These are phyloP conservation scores for Pythium apleroticum DNA, from an alignment of 352 stramenopile species.

Conservation along the genomic window DNA sequence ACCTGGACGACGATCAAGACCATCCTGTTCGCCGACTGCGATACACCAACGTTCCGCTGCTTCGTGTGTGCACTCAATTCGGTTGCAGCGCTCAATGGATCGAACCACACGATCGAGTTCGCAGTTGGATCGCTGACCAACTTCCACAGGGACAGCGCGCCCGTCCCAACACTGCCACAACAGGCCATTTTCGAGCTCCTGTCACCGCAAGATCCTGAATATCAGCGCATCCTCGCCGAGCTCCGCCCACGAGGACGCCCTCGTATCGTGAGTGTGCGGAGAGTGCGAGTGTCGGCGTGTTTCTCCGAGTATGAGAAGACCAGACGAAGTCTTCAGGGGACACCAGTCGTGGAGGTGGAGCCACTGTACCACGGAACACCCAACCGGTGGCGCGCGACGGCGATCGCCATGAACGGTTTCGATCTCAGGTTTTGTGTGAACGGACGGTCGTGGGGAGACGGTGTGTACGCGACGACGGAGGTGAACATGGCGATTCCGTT, in stretches of 20 bases:
- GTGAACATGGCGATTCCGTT: background rate
- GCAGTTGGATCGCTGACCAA: too few species aligned
- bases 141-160: too few species aligned
- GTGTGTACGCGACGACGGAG: slow-evolving; percentile 18
- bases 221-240: slow-evolving; percentile 2
- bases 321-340: background rate
- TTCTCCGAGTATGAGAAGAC: background rate
- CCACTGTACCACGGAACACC: slow-evolving; percentile 26
- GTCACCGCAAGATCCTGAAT: background rate
- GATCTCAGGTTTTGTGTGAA: slow-evolving; percentile 8
- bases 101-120: too few species aligned
- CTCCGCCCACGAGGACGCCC: background rate
- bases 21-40: slow-evolving; percentile 45
- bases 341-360: background rate
- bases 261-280: slow-evolving; percentile 13
- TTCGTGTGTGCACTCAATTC: slow-evolving; percentile 28
- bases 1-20: slow-evolving; percentile 10
- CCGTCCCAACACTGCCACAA: slow-evolving; percentile 7
- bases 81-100: background rate
- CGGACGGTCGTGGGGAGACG: slow-evolving; percentile 11
- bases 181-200: slow-evolving; percentile 11
- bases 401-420: slow-evolving; percentile 25
- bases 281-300: background rate
- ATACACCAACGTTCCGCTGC: slow-evolving; percentile 32
- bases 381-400: slow-evolving; percentile 22